phyloP scores from a whole-genome alignment of 2,329 filamentous ascomycete species.

The Epichloe gansuensis region DNA sequence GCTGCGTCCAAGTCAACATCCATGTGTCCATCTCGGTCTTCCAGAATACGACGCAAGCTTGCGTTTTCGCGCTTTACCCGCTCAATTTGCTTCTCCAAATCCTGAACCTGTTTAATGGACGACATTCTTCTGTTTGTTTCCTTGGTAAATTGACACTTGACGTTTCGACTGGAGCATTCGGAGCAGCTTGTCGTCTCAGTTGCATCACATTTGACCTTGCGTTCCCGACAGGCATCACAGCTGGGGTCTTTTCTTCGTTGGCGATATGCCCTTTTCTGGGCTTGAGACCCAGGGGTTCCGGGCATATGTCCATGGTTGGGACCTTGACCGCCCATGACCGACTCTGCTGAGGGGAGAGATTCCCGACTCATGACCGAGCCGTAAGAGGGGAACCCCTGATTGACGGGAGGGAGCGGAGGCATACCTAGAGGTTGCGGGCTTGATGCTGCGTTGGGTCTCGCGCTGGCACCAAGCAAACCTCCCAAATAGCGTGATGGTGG shows the following conservation, averaged over 20 bases:
- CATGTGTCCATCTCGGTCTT: constrained; percentile 36
- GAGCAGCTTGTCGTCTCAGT: constrained; percentile 95
- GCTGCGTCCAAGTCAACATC: constrained; percentile 34
- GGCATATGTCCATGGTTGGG: constrained; percentile 20
- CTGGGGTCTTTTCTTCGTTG: constrained; percentile 93
- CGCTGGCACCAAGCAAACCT: constrained; percentile 39
- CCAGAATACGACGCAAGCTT: constrained; percentile 55
- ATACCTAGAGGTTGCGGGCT: constrained; percentile 42
- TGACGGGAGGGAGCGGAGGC: constrained; percentile 36
- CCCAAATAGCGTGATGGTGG: constrained; percentile 39
- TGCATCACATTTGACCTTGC: constrained; percentile 82
- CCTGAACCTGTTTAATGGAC: constrained; percentile 97
- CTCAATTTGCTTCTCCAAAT: constrained; percentile 83
- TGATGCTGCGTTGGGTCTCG: constrained; percentile 35
- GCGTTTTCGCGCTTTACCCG: constrained; percentile 69
- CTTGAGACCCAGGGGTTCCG: constrained; percentile 38
- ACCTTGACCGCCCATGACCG: constrained; percentile 42
- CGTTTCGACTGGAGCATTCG: constrained; percentile 90
- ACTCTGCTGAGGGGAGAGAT: constrained; percentile 47
- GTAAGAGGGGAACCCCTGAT: constrained; percentile 39
- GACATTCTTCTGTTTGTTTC: constrained; percentile 98
- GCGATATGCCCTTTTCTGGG: constrained; percentile 87
- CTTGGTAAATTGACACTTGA: constrained; percentile 98
- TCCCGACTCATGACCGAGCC: constrained; percentile 44
- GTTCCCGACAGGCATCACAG: constrained; percentile 89